Evolutionary conservation across 805 yeast species (phyloP), one percentile per base, ranked within the genome.

Genomic region (Pichia pseudocactophila): DNA sequence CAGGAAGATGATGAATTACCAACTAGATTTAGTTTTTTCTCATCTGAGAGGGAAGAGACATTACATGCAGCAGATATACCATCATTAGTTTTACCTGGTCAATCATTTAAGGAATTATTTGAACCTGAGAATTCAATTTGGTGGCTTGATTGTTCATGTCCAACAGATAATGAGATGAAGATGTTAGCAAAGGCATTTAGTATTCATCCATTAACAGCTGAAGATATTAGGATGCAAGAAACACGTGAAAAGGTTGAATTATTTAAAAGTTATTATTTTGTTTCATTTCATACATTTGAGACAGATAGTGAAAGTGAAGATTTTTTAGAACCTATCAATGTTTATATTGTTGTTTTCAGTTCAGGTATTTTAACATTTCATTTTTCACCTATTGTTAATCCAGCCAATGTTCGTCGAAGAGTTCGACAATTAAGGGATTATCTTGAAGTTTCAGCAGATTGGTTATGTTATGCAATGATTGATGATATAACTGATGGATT

Each of bases 141-240:
- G 97, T 90, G 97, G 97, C 67, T 92, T 35, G 97, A 92, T 61
- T 88, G 97, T 58, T 69, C 78, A 34, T 82, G 95, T 56, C 97
- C 98, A 6, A 86, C 96, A 0, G 97, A 90, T 57, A 79, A 80
- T 17, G 98, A 92, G 64, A 87, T 92, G 96, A 83, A 83, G 57
- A 80, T 85, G 53, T 61, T 92, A 33, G 82, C 96, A 9, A 89
- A 89, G 55, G 92, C 97, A 0, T 90, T 90, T 62, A 96, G 96
- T 9, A 86, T 90, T 64, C 98, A 90, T 69, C 98, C 98, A 26
- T 78, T 90, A 69, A 90, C 98, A 0, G 88, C 96, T 1, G 98
- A 90, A 66, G 98, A 90, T 78, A 89, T 90, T 50, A 70, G 96
- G 44, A 84, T 87, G 77, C 95, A 89, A 65, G 98, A 90, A 66